Conservation (phyloP, 768 basidiomycete genomes). For the Leccinum longicurvipes region DNA sequence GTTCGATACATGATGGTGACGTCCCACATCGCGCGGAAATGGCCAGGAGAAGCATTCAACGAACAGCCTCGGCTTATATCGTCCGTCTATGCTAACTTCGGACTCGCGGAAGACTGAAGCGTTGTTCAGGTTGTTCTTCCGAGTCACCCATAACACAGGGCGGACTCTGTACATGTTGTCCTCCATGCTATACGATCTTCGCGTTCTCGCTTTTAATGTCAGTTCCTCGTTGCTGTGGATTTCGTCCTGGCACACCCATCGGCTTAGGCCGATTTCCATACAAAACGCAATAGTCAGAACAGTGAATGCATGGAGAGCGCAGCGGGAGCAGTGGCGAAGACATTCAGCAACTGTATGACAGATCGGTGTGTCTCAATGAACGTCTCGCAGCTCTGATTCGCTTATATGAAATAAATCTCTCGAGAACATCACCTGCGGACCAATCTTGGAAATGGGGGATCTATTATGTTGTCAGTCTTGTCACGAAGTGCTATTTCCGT, state of each 20-base stretch:
- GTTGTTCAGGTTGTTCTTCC: constrained; percentile 58
- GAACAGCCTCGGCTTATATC: constrained; percentile 73
- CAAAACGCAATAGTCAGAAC: constrained; percentile 51
- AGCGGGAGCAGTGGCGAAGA: constrained; percentile 81
- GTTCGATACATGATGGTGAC: constrained; percentile 73
- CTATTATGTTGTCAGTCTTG: constrained; percentile 87
- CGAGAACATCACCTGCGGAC: constrained; percentile 61
- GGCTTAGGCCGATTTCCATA: constrained; percentile 58
- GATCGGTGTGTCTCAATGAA: constrained; percentile 58
- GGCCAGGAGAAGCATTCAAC: constrained; percentile 71
- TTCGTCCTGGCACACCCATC: neutral
- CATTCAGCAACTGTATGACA: constrained; percentile 84
- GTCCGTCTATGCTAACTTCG: constrained; percentile 43
- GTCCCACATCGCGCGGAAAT: constrained; percentile 62
- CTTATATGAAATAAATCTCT: neutral
- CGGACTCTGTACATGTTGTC: constrained; percentile 87
- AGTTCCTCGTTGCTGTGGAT: constrained; percentile 9
- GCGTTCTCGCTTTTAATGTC: constrained; percentile 85
- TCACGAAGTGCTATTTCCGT: constrained; percentile 93
- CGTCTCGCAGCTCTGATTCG: neutral
- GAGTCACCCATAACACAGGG: constrained; percentile 71
- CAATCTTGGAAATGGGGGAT: constrained; percentile 87
- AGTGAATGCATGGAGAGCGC: constrained; percentile 81
- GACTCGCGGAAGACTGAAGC: neutral
- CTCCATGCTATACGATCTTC: constrained; percentile 73